Percentiles rank a stretch among this genome's conserved stretches.
These are phyloP conservation scores for Ophiostoma ulmi DNA, from an alignment of 2,329 filamentous ascomycete genomes.

Conservation along the genomic window DNA sequence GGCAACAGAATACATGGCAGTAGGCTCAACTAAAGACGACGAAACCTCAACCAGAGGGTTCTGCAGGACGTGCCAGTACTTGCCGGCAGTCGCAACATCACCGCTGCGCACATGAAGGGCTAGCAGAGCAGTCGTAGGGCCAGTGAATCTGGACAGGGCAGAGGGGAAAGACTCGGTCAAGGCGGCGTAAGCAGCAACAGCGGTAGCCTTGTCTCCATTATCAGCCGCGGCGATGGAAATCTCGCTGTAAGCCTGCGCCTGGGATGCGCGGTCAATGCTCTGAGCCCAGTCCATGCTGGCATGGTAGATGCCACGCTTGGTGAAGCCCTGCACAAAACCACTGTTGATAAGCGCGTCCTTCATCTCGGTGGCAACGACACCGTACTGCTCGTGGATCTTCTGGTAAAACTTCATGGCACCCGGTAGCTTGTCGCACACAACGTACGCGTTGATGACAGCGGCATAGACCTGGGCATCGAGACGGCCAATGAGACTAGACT, in stretches of 20 bases:
- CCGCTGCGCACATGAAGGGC: constrained; percentile 81
- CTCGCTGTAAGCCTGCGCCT: constrained; percentile 60
- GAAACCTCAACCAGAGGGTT: constrained; percentile 56
- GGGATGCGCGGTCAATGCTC: constrained; percentile 54
- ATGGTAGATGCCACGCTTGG: constrained; percentile 63
- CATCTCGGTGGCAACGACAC: constrained; percentile 55
- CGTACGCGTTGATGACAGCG: constrained; percentile 83
- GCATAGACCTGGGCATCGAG: constrained; percentile 84
- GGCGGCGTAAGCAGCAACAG: constrained; percentile 59
- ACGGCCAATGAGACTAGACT: constrained; percentile 61
- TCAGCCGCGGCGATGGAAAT: constrained; percentile 79
- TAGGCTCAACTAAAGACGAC: constrained; percentile 72
- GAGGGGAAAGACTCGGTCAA: constrained; percentile 53
- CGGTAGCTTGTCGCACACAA: constrained; percentile 71
- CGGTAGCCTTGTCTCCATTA: constrained; percentile 62
- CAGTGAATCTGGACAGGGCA: constrained; percentile 45
- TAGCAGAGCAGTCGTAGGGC: constrained; percentile 55
- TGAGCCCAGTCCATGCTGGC: constrained; percentile 72
- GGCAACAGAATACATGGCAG: constrained; percentile 84
- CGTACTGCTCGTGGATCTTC: constrained; percentile 64
- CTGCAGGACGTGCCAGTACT: constrained; percentile 74
- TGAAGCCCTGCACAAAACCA: constrained; percentile 73
- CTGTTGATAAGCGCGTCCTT: constrained; percentile 66
- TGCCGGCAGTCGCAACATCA: constrained; percentile 68
- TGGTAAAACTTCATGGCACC: constrained; percentile 81